Conservation (phyloP, 257 asterid genomes). For the Eustoma russellianum region DNA sequence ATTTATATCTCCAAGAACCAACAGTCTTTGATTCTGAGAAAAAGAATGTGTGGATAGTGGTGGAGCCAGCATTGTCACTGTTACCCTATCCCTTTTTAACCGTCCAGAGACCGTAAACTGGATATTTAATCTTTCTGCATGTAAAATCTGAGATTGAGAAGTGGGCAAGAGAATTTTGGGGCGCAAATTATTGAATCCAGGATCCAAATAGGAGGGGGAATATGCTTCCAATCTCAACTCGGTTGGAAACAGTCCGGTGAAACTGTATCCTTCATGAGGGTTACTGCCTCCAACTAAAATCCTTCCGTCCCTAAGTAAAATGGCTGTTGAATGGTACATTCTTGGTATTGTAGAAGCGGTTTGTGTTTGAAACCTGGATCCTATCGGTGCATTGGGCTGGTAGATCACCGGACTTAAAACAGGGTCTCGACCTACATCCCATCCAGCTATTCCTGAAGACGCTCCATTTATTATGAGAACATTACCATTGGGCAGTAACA, state of each 20-base stretch:
- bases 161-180: constrained; percentile 46
- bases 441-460: constrained; percentile 50
- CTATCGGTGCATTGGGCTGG: constrained; percentile 21
- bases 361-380: constrained; percentile 39
- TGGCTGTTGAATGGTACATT: constrained; percentile 71
- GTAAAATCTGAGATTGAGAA: constrained; percentile 14
- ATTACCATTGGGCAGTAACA: too few species aligned
- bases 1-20: constrained; percentile 28
- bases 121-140: constrained; percentile 43
- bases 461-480: too few species aligned
- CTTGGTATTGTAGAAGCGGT: constrained; percentile 41
- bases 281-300: constrained; percentile 89
- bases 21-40: constrained; percentile 68
- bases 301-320: constrained; percentile 60
- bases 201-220: constrained; percentile 53
- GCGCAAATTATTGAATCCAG: constrained; percentile 28
- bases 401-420: constrained; percentile 56
- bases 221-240: constrained; percentile 62
- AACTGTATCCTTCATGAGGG: constrained; percentile 59
- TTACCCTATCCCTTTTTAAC: constrained; percentile 16
- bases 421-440: constrained; percentile 60
- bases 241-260: constrained; percentile 62
- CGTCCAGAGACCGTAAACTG: constrained; percentile 22
- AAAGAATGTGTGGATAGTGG: constrained; percentile 80
- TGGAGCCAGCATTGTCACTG: constrained; percentile 51